These are phyloP conservation scores for Chlorella sp. DNA, from an alignment of 139 green algal species.

Conservation along the genomic window DNA sequence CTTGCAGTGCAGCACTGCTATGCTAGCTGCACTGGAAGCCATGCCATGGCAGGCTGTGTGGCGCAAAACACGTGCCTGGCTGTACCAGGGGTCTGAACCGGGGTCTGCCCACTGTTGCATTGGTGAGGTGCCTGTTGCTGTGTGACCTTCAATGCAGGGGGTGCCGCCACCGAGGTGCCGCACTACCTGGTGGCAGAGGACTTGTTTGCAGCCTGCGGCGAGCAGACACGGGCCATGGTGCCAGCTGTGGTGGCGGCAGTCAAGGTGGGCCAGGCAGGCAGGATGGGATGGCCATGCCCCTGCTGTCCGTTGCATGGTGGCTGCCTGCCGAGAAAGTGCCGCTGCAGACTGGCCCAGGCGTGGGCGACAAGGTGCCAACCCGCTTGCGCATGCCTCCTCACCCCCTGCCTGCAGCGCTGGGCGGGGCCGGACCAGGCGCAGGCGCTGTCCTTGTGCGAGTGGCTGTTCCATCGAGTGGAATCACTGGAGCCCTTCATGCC, in stretches of 20 bases:
- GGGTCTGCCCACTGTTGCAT: background rate
- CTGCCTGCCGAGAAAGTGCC: too few species aligned
- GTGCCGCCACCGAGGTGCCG: constrained; percentile 7
- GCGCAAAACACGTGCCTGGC: background rate
- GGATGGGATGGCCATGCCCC: background rate
- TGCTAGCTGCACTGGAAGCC: too few species aligned
- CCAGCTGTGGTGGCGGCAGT: constrained; percentile 42
- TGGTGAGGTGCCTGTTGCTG: background rate
- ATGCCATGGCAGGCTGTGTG: too few species aligned
- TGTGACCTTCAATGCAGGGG: background rate
- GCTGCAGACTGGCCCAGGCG: too few species aligned
- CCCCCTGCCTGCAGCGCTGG: constrained; percentile 26
- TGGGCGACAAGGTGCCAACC: too few species aligned
- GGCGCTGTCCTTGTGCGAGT: constrained; percentile 44
- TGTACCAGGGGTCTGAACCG: background rate
- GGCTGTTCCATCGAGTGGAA: constrained; percentile 39
- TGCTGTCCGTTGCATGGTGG: background rate
- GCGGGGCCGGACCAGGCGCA: constrained; percentile 50
- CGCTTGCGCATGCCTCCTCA: too few species aligned
- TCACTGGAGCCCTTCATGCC: constrained; percentile 29
- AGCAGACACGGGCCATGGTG: background rate
- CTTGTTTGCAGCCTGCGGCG: constrained; percentile 29
- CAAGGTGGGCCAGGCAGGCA: constrained; percentile 27
- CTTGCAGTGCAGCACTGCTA: too few species aligned
- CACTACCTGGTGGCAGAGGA: constrained; percentile 53